These are phyloP conservation scores for Trypanosoma platydactyli DNA, from an alignment of 208 protist species.

Conservation along the genomic window DNA sequence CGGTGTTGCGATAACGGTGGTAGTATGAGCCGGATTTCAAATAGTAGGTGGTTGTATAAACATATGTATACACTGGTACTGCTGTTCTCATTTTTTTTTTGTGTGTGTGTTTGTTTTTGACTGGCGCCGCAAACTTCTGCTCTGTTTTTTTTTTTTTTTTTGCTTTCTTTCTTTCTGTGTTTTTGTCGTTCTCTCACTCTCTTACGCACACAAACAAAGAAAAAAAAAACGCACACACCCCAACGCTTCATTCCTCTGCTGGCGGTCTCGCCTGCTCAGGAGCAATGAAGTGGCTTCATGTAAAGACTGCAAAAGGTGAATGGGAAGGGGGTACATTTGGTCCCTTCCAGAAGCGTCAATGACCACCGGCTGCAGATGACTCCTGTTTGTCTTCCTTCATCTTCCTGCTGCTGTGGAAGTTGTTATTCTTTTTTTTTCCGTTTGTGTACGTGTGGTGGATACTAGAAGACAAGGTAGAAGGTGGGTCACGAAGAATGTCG, in stretches of 20 bases:
- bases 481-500: neutral
- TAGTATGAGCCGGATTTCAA: too few species aligned
- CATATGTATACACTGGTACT: constrained; percentile 4
- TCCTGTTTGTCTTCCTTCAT: too few species aligned
- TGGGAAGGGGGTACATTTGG: too few species aligned
- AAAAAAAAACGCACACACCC: too few species aligned
- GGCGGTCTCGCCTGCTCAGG: too few species aligned
- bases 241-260: too few species aligned
- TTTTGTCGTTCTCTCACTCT: neutral
- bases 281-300: too few species aligned
- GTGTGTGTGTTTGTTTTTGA: neutral
- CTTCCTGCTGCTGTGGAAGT: constrained; percentile 6
- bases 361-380: too few species aligned
- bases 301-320: too few species aligned
- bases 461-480: constrained; percentile 1
- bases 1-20: too few species aligned
- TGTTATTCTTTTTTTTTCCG: constrained; percentile 14
- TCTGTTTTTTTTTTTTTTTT: neutral
- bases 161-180: constrained; percentile 20
- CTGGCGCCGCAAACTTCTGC: neutral
- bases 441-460: neutral
- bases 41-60: neutral
- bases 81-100: neutral
- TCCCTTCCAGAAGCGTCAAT: too few species aligned
- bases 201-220: too few species aligned